Evolutionary conservation across 31 red algal genomes (phyloP), one percentile per base, ranked within the genome.

Genomic region (Asparagopsis taxiformis): DNA sequence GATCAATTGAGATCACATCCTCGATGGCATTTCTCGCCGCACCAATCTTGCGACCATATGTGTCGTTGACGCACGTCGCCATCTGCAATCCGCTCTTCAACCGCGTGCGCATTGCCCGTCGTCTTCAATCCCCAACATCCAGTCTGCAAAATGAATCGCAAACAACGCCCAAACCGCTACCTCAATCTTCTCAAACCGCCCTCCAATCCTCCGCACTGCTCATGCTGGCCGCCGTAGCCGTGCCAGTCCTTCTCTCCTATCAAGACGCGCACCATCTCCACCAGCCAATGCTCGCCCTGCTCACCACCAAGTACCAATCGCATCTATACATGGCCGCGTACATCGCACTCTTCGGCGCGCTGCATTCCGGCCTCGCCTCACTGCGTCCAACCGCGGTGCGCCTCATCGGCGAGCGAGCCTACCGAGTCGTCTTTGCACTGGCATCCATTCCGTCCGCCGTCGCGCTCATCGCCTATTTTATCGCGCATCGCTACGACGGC

Each of bases 401-500:
- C 25, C 41, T 77, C 22, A 69, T 73, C 13, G 90, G 90, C 35
- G 95, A 98, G 58, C 79, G 95, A 25, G 26, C 87, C n/a, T 98
- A 98, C 74, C 76, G 95, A 50, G 58, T 98, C 7, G 59, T 28
- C 0, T 98, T 98, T 76, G 95, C 95, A 31, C 31, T 82, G 20
- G 53, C 59, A 1, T 91, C 87, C 19, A 53, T 98, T 36, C 91
- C 95, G 13, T 70, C 70, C 3, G 95, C 95, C n/a, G 76, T 59
- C 0, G 62, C 69, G 1, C 61, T 80, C 25, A 93, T 98, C n/a
- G 70, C 70, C 23, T 98, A 73, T 54, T 98, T 94, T 54, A 83
- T 98, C 17, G 82, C 79, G 10, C 95, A 98, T 61, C 66, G 95
- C 6, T 93, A 93, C 52, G 95, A 98, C 70, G 95, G 95, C 28